Conservation (phyloP, 2,329 filamentous ascomycete genomes). For the Colletotrichum somersetense region DNA sequence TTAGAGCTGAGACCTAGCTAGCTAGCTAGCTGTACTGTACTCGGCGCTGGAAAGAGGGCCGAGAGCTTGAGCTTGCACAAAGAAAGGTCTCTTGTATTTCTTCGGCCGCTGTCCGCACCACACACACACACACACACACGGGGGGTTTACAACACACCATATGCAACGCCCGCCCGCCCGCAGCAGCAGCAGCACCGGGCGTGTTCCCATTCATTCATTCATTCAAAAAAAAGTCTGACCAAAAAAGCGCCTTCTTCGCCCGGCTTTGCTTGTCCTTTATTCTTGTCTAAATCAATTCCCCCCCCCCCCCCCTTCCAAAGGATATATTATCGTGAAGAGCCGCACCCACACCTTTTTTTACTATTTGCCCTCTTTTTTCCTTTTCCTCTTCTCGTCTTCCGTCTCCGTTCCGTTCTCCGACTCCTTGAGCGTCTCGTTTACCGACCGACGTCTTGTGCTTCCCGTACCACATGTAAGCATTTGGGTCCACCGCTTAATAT, state of each 20-base stretch:
- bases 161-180: neutral
- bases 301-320: no score
- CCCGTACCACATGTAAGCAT: no score
- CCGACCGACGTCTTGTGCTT: no score
- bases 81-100: neutral
- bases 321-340: slow-evolving; percentile 21
- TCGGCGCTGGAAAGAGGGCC: neutral
- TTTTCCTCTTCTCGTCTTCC: no score
- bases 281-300: neutral
- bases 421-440: no score
- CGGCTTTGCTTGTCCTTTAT: slow-evolving; percentile 3
- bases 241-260: neutral
- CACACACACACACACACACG: neutral
- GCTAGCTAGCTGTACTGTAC: neutral
- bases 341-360: neutral
- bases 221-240: neutral
- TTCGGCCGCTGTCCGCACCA: neutral
- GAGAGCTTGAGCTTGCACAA: neutral
- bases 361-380: no score
- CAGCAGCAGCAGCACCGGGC: neutral
- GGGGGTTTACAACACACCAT: no score
- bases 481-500: neutral
- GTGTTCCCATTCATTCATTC: neutral
- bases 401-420: no score
- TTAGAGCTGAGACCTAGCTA: neutral